Evolutionary conservation across 768 basidiomycete genomes (phyloP).

Genomic region (Infundibulicybe gibba): DNA sequence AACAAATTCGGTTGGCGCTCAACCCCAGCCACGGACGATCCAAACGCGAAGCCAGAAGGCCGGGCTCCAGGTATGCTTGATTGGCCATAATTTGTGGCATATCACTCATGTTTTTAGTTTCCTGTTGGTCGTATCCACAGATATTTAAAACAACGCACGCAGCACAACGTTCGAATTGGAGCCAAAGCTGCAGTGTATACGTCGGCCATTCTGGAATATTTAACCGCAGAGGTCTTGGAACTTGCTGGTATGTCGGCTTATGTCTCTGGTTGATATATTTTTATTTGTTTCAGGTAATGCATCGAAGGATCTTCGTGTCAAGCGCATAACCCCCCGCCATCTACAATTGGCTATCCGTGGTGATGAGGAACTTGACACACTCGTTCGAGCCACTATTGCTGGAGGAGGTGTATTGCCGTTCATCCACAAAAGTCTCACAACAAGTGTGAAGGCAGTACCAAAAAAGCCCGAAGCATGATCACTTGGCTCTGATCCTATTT

Average conservation of each 20-base stretch:
- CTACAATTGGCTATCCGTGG: slow-evolving; percentile 95
- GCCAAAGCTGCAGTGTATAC: slow-evolving; percentile 98
- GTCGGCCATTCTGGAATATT: slow-evolving; percentile 93
- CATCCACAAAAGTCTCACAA: slow-evolving; percentile 82
- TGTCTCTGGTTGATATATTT: not conserved
- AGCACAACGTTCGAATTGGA: slow-evolving; percentile 92
- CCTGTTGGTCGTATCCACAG: slow-evolving; percentile 98
- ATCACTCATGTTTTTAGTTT: slow-evolving; percentile 49
- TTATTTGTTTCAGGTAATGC: slow-evolving; percentile 68
- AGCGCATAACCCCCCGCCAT: slow-evolving; percentile 96
- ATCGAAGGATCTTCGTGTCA: slow-evolving; percentile 94
- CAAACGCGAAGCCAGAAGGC: slow-evolving; percentile 81
- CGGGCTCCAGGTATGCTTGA: slow-evolving; percentile 68
- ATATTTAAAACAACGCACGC: slow-evolving; percentile 88
- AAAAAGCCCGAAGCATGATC: slow-evolving; percentile 39
- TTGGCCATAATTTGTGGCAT: no score
- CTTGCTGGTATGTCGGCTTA: slow-evolving; percentile 69
- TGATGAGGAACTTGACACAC: slow-evolving; percentile 94
- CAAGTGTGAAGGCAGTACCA: slow-evolving; percentile 37
- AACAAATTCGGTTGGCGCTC: slow-evolving; percentile 21
- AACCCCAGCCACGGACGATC: slow-evolving; percentile 35
- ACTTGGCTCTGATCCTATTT: not conserved
- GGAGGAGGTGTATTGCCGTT: slow-evolving; percentile 86
- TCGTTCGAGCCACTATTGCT: slow-evolving; percentile 92
- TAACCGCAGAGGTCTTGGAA: slow-evolving; percentile 95